Evolutionary conservation across 345 rosid genomes (phyloP).

Genomic region (Alliaria petiolata): DNA sequence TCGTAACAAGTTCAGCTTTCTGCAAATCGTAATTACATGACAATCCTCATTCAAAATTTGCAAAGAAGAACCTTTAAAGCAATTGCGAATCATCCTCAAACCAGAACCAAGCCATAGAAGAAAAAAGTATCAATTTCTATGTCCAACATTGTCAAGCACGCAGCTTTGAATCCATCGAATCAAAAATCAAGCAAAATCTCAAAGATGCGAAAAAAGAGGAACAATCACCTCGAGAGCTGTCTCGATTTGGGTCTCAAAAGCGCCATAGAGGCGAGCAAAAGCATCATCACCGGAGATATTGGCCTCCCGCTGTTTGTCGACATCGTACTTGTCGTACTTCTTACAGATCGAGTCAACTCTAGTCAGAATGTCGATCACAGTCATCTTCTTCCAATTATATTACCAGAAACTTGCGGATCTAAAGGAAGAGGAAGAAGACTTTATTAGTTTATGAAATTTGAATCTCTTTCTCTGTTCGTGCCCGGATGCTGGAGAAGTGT

Average conservation of each 20-base stretch:
- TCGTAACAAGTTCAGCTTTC: conserved; percentile 88
- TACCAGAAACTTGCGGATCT: conserved; percentile 18
- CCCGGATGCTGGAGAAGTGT: not conserved
- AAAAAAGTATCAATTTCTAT: not conserved
- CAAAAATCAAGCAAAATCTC: conserved; percentile 10
- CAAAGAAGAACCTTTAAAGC: not conserved
- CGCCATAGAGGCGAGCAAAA: conserved; percentile 72
- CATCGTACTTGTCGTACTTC: conserved; percentile 89
- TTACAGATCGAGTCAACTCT: conserved; percentile 94
- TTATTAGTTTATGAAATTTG: not conserved
- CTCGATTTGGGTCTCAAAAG: conserved; percentile 68
- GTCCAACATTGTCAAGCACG: not conserved
- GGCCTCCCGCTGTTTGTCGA: conserved; percentile 76
- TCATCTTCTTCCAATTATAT: conserved; percentile 45
- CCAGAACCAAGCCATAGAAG: not conserved
- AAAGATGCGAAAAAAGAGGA: not conserved
- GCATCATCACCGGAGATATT: conserved; percentile 92
- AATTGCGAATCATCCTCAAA: not conserved
- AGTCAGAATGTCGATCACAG: conserved; percentile 90
- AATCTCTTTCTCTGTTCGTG: conserved; percentile 10
- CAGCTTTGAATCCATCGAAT: not conserved
- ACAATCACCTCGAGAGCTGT: conserved; percentile 57
- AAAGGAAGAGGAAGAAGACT: conserved; percentile 4
- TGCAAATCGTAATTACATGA: conserved; percentile 24
- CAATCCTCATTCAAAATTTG: not conserved